These are phyloP conservation scores for Corymbia maculata DNA, from an alignment of 345 rosid genomes.

Conservation along the genomic window DNA sequence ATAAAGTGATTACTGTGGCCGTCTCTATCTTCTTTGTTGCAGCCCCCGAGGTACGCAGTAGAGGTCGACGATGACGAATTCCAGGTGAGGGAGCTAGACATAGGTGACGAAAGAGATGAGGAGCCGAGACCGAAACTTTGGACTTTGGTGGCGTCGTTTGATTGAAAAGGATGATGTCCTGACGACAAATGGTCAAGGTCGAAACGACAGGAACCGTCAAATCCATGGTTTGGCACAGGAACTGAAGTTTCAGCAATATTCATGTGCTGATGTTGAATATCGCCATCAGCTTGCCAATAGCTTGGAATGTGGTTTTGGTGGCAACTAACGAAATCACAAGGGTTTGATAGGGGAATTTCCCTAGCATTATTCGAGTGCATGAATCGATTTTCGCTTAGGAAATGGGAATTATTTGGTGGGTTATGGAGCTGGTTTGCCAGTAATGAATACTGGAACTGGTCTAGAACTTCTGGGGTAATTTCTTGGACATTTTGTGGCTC, in stretches of 20 bases:
- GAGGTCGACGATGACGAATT: slow-evolving; percentile 39
- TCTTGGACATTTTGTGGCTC: neutral
- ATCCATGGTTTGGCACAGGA: neutral
- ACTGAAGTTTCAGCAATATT: neutral
- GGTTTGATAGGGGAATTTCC: neutral
- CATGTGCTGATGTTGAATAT: neutral
- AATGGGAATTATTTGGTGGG: neutral
- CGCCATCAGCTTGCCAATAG: slow-evolving; percentile 2
- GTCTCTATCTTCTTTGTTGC: slow-evolving; percentile 59
- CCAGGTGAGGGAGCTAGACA: slow-evolving; percentile 44
- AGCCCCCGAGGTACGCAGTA: slow-evolving; percentile 24
- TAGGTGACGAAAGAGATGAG: slow-evolving; percentile 39
- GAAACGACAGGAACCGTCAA: neutral
- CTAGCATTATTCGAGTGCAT: slow-evolving; percentile 8
- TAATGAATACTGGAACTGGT: slow-evolving; percentile 4
- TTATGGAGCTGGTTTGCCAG: slow-evolving; percentile 6
- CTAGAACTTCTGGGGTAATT: slow-evolving; percentile 6
- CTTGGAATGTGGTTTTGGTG: neutral
- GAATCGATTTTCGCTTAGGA: slow-evolving; percentile 2
- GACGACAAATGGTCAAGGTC: neutral
- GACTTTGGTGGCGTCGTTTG: slow-evolving; percentile 1
- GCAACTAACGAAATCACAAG: neutral
- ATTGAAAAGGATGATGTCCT: neutral
- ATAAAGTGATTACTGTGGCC: slow-evolving; percentile 22
- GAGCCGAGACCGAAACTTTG: slow-evolving; percentile 5